Evolutionary conservation across 2,329 filamentous ascomycete species (phyloP).

Genomic region (Penicillium fuscoglaucum): DNA sequence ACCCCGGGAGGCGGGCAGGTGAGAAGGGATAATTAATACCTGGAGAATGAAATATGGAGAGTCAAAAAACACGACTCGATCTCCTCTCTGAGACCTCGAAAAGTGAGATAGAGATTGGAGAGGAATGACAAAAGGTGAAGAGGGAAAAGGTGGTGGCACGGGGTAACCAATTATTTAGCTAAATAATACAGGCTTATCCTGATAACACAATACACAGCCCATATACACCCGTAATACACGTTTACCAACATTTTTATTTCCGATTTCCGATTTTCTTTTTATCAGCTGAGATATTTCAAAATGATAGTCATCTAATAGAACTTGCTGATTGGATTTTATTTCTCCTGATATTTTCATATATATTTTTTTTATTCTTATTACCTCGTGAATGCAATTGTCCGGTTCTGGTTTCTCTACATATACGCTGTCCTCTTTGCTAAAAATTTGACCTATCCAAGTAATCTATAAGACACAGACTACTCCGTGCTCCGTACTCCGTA

Average conservation of each 20-base stretch:
- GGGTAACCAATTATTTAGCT: slow-evolving; percentile 29
- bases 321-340: slow-evolving; percentile 3
- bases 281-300: slow-evolving; percentile 11
- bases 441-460: slow-evolving; percentile 11
- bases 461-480: slow-evolving; percentile 4
- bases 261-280: background rate
- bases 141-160: slow-evolving; percentile 20
- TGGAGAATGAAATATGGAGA: background rate
- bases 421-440: background rate
- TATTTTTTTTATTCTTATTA: background rate
- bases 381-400: slow-evolving; percentile 1
- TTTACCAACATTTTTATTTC: background rate
- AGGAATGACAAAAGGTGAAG: slow-evolving; percentile 11
- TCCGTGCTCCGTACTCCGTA: background rate
- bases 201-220: slow-evolving; percentile 11
- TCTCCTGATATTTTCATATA: background rate
- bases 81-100: background rate
- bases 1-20: background rate
- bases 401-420: background rate
- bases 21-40: slow-evolving; percentile 3
- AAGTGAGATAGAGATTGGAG: slow-evolving; percentile 2
- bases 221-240: slow-evolving; percentile 6
- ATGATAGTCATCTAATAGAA: slow-evolving; percentile 10
- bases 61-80: background rate
- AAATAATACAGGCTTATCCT: slow-evolving; percentile 17